Evolutionary conservation across 1,284 basidiomycete genomes (phyloP).

Genomic region (Singerocomus inundabilis): DNA sequence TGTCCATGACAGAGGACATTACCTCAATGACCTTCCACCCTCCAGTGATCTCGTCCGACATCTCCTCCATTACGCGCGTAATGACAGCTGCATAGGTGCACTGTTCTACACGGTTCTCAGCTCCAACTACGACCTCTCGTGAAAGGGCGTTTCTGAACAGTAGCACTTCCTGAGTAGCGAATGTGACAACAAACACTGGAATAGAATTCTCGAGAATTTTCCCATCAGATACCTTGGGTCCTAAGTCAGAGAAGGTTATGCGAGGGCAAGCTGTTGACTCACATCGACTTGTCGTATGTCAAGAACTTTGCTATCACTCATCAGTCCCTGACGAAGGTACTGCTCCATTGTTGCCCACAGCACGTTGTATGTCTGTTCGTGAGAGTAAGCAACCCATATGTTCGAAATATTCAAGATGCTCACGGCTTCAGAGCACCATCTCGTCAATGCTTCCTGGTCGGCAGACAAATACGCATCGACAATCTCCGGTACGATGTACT

Average conservation of each 20-base stretch:
- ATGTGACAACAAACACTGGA: conserved; percentile 93
- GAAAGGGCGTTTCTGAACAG: conserved; percentile 91
- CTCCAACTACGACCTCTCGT: conserved; percentile 81
- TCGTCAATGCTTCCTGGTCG: conserved; percentile 80
- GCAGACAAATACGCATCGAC: conserved; percentile 94
- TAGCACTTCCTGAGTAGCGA: conserved; percentile 92
- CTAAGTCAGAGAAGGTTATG: conserved; percentile 3
- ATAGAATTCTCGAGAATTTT: conserved; percentile 89
- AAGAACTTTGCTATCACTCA: conserved; percentile 88
- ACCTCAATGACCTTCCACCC: conserved; percentile 99
- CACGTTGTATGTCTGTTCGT: conserved; percentile 87
- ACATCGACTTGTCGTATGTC: conserved; percentile 96
- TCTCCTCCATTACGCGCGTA: conserved; percentile 82
- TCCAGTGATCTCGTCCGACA: conserved; percentile 90
- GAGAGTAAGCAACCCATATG: background rate
- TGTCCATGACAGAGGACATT: conserved; percentile 2
- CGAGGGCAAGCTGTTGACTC: conserved; percentile 29
- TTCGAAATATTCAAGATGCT: conserved; percentile 34
- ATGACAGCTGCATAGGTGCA: conserved; percentile 93
- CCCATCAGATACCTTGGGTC: conserved; percentile 65
- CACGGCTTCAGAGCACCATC: conserved; percentile 97
- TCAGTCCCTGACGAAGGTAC: conserved; percentile 85
- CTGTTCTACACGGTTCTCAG: conserved; percentile 87
- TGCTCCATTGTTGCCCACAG: conserved; percentile 97
- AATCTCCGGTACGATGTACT: conserved; percentile 97